Evolutionary conservation across 1,284 basidiomycete species (phyloP).

Genomic region (Naganishia albida): DNA sequence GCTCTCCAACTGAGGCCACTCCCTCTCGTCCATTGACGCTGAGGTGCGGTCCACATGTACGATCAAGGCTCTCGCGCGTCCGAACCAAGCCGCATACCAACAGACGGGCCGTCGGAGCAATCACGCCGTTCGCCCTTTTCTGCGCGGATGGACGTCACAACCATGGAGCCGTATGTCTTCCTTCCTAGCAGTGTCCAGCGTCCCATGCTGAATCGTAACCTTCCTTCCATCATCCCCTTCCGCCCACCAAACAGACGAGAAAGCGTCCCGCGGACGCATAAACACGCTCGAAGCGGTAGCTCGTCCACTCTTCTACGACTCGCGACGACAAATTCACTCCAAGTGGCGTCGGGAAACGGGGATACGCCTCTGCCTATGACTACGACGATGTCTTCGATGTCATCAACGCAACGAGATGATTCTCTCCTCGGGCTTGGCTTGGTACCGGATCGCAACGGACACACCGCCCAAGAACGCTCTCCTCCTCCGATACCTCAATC

Average conservation of each 20-base stretch:
- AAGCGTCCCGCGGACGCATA: neutral
- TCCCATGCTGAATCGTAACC: neutral
- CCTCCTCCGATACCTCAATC: neutral
- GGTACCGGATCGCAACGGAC: neutral
- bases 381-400: neutral
- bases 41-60: no score
- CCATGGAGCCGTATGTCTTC: neutral
- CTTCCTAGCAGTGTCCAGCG: neutral
- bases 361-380: neutral
- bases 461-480: neutral
- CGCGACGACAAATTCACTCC: conserved; percentile 1
- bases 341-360: neutral
- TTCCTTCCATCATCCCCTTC: neutral
- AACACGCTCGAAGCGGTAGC: conserved; percentile 9
- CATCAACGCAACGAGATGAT: neutral
- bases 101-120: neutral
- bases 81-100: neutral
- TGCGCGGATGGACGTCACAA: neutral
- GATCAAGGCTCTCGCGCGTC: neutral
- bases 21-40: no score
- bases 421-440: conserved; percentile 3
- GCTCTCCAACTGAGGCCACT: no score
- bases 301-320: conserved; percentile 5
- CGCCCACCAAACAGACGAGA: neutral
- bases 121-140: neutral